Base-by-base conservation (phyloP, 2,329 filamentous ascomycete species). In the Raffaelea ambrosiae region DNA sequence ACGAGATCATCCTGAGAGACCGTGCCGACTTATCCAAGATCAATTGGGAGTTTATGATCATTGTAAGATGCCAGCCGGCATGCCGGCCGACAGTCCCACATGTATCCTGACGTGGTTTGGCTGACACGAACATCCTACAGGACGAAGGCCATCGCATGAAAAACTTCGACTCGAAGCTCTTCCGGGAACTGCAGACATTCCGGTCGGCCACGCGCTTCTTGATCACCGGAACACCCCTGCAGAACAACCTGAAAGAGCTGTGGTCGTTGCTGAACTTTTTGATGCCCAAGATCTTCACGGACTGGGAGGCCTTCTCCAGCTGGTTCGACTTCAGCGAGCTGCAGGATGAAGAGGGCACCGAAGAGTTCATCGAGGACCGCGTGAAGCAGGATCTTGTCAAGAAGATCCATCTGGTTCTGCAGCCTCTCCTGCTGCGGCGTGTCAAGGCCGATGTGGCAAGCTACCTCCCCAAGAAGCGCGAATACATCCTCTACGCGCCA, bases 261-360 rank as follows among this genome's bases (percentile, higher is more conserved):
- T 98, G 93, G 93, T 95, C 91, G 0, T 66, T 98, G 1, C 74
- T 98, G 0, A 90, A 98, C 59, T 98, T 98, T 58, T 71, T 98
- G 0, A 76, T 97, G 43, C 93, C 91, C 0, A 86, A 86, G 36
- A 90, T 96, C 29, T 98, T 98, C 57, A 88, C 90, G 41, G 87
- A 95, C 57, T 83, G 94, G 63, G 88, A 94, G 42, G 88, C 87
- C 0, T 98, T 98, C 50, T 88, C 96, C 59, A 82, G 82, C 2
- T 97, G 91, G 90, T 98, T 98, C 53, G 91, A 98, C 63, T 98
- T 98, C 58, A 93, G 87, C 0, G 90, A 89, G 8, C 73, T 98
- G 1, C 81, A 94, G 48, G 88, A 97, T 51, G 88, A 90, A 54
- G 76, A 84, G 33, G 83, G 81, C 0, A 85, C 88, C 1, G 81